These are phyloP conservation scores for Laburnicola sp. DNA, from an alignment of 2,329 filamentous ascomycete genomes.

Conservation along the genomic window DNA sequence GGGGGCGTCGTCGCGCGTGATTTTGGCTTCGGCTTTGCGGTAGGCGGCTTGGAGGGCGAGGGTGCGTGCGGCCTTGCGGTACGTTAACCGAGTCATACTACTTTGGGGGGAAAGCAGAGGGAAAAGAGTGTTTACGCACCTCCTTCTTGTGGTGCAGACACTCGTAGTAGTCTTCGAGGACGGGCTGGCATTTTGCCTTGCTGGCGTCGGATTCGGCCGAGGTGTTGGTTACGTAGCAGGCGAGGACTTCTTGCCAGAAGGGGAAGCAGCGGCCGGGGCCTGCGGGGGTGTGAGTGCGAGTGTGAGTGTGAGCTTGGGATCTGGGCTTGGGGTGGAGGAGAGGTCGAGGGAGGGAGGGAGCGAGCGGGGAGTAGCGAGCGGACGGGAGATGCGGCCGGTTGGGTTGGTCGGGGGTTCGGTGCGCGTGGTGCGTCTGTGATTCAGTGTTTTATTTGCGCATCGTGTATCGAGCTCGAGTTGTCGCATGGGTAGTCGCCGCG, in stretches of 20 bases:
- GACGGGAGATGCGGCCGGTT: not conserved
- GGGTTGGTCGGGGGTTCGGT: too few species aligned
- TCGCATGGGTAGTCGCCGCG: constrained; percentile 6
- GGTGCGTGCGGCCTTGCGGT: constrained; percentile 71
- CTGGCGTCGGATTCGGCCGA: constrained; percentile 74
- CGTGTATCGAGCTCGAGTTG: not conserved
- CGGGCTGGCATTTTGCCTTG: constrained; percentile 83
- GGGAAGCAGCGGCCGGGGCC: constrained; percentile 86
- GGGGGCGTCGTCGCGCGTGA: constrained; percentile 77
- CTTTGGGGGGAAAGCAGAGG: constrained; percentile 11
- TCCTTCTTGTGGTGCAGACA: constrained; percentile 99
- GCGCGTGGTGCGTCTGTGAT: too few species aligned
- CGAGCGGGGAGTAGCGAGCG: not conserved
- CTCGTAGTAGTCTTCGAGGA: constrained; percentile 97
- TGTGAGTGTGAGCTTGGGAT: not conserved
- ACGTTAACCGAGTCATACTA: not conserved
- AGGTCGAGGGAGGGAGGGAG: not conserved
- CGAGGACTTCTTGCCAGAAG: constrained; percentile 99
- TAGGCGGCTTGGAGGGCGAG: constrained; percentile 80
- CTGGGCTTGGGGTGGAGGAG: not conserved
- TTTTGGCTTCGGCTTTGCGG: constrained; percentile 72
- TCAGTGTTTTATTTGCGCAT: not conserved
- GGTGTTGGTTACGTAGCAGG: constrained; percentile 96
- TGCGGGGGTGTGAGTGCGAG: constrained; percentile 33
- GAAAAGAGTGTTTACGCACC: constrained; percentile 58